phyloP scores from a whole-genome alignment of 148 eudicot genomes.

The Vaccinium darrowii region DNA sequence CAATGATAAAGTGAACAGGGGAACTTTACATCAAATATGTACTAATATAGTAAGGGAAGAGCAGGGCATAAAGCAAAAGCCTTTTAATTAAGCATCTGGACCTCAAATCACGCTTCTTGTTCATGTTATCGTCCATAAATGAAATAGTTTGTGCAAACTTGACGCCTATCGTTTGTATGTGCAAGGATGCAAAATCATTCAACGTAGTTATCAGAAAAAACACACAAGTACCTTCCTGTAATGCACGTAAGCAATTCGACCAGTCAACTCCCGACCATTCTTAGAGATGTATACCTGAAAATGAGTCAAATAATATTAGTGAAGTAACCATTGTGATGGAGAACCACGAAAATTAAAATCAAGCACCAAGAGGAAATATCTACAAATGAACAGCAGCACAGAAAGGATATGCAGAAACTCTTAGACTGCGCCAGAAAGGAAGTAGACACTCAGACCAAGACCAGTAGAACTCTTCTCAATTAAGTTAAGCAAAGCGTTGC shows the following conservation, averaged over 20 bases:
- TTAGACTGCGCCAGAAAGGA: neutral
- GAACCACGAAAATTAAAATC: neutral
- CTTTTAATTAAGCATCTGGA: neutral
- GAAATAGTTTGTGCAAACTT: neutral
- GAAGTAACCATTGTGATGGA: neutral
- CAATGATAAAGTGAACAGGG: neutral
- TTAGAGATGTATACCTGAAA: constrained; percentile 72
- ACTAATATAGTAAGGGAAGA: neutral
- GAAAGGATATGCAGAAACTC: neutral
- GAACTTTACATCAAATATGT: neutral
- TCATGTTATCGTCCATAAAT: neutral
- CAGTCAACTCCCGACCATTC: constrained; percentile 75
- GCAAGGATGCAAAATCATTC: neutral
- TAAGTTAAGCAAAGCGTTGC: neutral
- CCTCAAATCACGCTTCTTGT: constrained; percentile 5
- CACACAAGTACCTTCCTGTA: constrained; percentile 63
- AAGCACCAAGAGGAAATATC: neutral
- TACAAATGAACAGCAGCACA: neutral
- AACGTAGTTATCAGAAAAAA: neutral
- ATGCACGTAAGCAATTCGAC: constrained; percentile 68
- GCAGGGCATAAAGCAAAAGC: neutral
- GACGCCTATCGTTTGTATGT: neutral
- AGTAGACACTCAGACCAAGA: neutral
- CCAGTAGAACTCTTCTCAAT: neutral
- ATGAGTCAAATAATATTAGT: neutral